Base-by-base conservation (phyloP, 2,329 filamentous ascomycete genomes). In the Epicoccum sorghinum region DNA sequence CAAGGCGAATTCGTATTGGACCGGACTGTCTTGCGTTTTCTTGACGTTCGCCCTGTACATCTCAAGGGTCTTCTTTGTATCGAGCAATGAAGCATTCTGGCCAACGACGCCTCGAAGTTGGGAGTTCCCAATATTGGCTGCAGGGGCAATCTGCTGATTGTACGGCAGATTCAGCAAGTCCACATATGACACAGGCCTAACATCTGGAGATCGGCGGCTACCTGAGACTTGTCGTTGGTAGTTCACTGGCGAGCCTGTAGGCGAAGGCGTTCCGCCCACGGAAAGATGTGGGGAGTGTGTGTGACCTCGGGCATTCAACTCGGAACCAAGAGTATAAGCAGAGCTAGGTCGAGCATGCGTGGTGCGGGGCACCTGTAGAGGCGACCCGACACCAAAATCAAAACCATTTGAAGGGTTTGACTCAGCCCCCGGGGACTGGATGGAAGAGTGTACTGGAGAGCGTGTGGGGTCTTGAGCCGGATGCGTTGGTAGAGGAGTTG, bases 1-100 rank as follows among this genome's bases (percentile, higher is more conserved):
- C 33, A 98, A 85, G 2, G 95, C 95, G 76, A 99, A 98, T 27
- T 96, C 95, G 75, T 98, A 98, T 75, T 97, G 92, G 30, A 96
- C 90, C 4, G 89, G 88, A 13, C 88, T 83, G 74, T 97, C 92
- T 59, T 89, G 95, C 3, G 95, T 96, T 80, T 99, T 99, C 79
- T 97, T 98, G 54, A 97, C 91, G 69, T 98, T 99, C 50, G 89
- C 88, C 39, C 93, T 86, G 75, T 99, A 99, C 93, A 98, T 97
- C 50, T 98, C 93, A 43, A 99, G 84, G 1, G 95, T 99, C 77
- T 98, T 93, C 70, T 93, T 90, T 30, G 91, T 89, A 68, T 91
- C 93, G 27, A 99, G 83, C 10, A 99, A 82, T 18, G 93, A 96
- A 3, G 93, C 93, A 78, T 96, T 96, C 70, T 86, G 89, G 39